Evolutionary conservation across 1,284 basidiomycete genomes (phyloP), one percentile per base, ranked within the genome.

Genomic region (Melampsora larici-populina): DNA sequence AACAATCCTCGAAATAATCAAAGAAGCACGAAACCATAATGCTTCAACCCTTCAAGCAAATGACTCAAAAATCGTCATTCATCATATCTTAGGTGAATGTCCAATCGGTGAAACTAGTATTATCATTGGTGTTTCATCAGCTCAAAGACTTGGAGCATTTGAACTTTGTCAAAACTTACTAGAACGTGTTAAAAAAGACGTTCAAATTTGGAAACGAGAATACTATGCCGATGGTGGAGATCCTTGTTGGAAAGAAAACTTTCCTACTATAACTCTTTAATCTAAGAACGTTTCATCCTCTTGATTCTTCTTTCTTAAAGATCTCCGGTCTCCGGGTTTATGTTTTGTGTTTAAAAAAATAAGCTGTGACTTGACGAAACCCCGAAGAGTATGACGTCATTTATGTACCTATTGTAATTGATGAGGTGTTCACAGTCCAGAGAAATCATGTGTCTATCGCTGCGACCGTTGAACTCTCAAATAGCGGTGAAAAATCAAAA

Each of bases 151-250:
- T 80, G 91, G 92, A 82, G 89, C 92, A 2, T 94, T 94, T 82
- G 84, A 86, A 67, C 90, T 90, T 17, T 92, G 91, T 82, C 92
- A 94, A 83, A 88, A 86, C 82, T 88, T 93, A 79, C 86, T 95
- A 24, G 93, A 96, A 83, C 88, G 90, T 78, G 89, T 94, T 78
- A 96, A 96, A 85, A 85, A 85, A 79, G 89, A 88, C 80, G 92
- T 88, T 46, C 92, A 92, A 82, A 90, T 95, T 80, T 95, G 93
- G 93, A 95, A 95, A 85, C 85, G 90, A 81, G 93, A 95, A 82
- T 91, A 89, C 81, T 94, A 94, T 82, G 82, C 75, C 13, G 72
- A 79, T 5, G 79, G 73, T 29, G 88, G 89, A 82, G 89, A 88
- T 15, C 43, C 43, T 11, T 43, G 43, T 43, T 43, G 43, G 43